A percentile compares a stretch with the other conserved stretches of the same genome.
Conservation (phyloP, 768 basidiomycete species). For the Russula foetens region DNA sequence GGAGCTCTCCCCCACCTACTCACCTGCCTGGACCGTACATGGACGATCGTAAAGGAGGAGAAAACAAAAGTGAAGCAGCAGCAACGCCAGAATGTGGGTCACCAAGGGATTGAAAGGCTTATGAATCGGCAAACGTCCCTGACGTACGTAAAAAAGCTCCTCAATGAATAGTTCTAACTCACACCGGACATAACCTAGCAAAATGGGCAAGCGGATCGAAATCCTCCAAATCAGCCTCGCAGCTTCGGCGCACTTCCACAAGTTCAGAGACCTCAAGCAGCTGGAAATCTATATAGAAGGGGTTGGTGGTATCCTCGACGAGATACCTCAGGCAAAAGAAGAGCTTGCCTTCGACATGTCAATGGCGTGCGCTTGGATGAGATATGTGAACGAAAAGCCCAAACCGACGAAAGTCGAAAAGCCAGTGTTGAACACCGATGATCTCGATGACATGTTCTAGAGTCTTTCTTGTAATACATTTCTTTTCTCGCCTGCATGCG, state of each 20-base stretch:
- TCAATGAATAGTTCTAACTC: background rate
- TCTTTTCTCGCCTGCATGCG: too few relatives aligned
- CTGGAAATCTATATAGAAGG: background rate
- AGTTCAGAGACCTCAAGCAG: background rate
- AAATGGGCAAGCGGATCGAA: background rate
- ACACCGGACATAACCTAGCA: background rate
- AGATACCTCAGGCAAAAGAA: conserved; percentile 1
- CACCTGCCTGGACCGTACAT: conserved; percentile 5
- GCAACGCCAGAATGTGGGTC: background rate
- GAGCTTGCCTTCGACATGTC: background rate
- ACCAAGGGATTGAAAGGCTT: conserved; percentile 13
- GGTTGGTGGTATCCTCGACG: background rate
- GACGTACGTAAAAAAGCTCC: background rate
- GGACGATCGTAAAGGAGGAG: background rate
- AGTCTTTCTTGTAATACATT: background rate
- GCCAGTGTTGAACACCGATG: conserved; percentile 6
- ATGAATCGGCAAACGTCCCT: conserved; percentile 10
- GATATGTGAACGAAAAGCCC: background rate
- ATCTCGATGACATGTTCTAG: conserved; percentile 1
- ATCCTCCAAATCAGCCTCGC: background rate
- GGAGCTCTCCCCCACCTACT: conserved; percentile 18
- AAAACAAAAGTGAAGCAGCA: conserved; percentile 10
- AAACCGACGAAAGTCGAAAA: conserved; percentile 7
- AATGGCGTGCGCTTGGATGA: conserved; percentile 5
- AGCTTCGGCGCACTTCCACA: conserved; percentile 1